Evolutionary conservation across 306 rosid species (phyloP).

Genomic region (Vigna trinervia): DNA sequence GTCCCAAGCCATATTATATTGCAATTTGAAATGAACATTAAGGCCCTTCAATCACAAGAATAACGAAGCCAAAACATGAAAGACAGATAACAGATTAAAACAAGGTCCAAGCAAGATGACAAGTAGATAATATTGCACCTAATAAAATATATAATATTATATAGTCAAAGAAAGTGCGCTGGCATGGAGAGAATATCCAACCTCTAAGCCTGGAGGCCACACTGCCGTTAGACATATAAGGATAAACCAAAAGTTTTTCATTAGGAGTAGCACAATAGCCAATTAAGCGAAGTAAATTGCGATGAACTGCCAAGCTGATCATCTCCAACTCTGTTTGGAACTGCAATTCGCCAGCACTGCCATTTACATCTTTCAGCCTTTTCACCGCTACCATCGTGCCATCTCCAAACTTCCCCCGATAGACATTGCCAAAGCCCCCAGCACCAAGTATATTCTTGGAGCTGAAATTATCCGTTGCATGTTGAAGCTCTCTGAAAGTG

Average conservation of each 20-base stretch:
- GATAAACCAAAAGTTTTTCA: constrained; percentile 93
- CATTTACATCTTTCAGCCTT: constrained; percentile 88
- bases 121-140: background rate
- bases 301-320: constrained; percentile 97
- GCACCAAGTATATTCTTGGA: constrained; percentile 89
- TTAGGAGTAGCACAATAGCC: constrained; percentile 87
- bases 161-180: constrained; percentile 9
- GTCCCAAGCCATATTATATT: background rate
- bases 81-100: constrained; percentile 5
- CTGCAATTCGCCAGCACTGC: constrained; percentile 90
- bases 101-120: background rate
- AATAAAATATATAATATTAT: background rate
- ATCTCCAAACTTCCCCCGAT: constrained; percentile 83
- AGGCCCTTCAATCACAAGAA: background rate
- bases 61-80: background rate
- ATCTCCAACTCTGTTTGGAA: constrained; percentile 93
- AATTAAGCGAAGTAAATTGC: constrained; percentile 82
- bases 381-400: constrained; percentile 92
- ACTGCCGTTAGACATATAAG: constrained; percentile 96
- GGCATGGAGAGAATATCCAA: constrained; percentile 42
- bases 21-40: background rate
- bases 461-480: constrained; percentile 80
- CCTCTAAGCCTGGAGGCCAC: constrained; percentile 96
- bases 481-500: constrained; percentile 86
- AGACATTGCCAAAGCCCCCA: constrained; percentile 97